These are phyloP conservation scores for Aspergillus nanangensis DNA, from an alignment of 495 filamentous ascomycete species.

Conservation along the genomic window DNA sequence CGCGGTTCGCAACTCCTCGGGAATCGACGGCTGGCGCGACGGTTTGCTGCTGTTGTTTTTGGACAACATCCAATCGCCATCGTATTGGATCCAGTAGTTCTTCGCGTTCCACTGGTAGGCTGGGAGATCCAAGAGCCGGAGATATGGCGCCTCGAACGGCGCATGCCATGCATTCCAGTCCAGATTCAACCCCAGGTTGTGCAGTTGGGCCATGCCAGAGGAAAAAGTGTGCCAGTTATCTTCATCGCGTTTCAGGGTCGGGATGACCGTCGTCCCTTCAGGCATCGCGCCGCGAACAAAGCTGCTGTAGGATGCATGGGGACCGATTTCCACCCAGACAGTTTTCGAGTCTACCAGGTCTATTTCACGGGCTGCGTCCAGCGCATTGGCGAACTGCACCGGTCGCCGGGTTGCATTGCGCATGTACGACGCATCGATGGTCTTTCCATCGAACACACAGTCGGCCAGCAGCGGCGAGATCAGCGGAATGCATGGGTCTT, in stretches of 20 bases:
- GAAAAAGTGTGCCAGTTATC: conserved; percentile 63
- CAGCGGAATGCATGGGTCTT: conserved; percentile 55
- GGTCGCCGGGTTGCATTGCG: conserved; percentile 59
- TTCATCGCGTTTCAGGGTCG: conserved; percentile 53
- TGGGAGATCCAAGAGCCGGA: conserved; percentile 7
- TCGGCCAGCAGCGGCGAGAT: conserved; percentile 66
- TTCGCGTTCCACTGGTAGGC: conserved; percentile 5
- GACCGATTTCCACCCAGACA: conserved; percentile 60
- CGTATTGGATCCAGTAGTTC: conserved; percentile 7
- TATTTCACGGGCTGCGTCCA: conserved; percentile 48
- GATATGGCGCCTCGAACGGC: conserved; percentile 56
- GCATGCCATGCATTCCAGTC: conserved; percentile 77
- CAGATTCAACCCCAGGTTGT: conserved; percentile 61
- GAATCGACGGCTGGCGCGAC: not conserved
- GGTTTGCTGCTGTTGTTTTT: not conserved
- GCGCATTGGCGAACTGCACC: conserved; percentile 65
- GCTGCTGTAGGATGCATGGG: conserved; percentile 58
- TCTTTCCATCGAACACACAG: conserved; percentile 46
- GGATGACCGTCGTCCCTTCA: conserved; percentile 56
- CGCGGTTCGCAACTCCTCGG: conserved; percentile 5
- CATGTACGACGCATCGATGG: conserved; percentile 56
- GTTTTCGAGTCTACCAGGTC: conserved; percentile 42
- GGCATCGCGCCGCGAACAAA: conserved; percentile 47
- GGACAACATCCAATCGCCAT: not conserved
- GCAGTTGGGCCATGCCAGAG: conserved; percentile 54